Base-by-base conservation (phyloP, 495 filamentous ascomycete species). In the Podospora australis region DNA sequence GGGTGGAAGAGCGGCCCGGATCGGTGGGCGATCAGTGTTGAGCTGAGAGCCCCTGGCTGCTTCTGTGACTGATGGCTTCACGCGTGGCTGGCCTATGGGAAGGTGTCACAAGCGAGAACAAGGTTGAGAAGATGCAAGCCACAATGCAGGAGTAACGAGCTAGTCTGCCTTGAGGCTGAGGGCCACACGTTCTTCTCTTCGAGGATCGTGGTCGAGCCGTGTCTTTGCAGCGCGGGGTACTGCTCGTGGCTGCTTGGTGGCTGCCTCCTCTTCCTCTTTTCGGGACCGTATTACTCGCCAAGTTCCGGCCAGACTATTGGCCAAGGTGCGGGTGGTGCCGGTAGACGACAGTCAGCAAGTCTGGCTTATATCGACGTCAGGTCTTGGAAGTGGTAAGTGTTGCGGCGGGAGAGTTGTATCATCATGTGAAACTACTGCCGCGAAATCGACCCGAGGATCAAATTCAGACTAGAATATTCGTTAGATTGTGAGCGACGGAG, bases 141-240 rank as follows among this genome's bases (percentile, higher is more conserved):
- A 43, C 40, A 43, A 43, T 43, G 40, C 21, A 23, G 23, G 38
- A 9, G 6, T 9, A 11, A 13, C 16, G 11, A 11, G 13, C 13
- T 43, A 14, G 40, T 29, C 13, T 43, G 40, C 21, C 22, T 43
- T 24, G 40, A 43, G 40, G 40, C 40, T 43, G 40, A 43, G 24
- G 38, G 40, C 16, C 8, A 23, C 40, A 21, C 10, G 21, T 13
- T 23, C 40, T 43, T 43, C 40, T 43, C 40, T 43, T 6, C 40
- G 28, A 26, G 23, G 40, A n/a, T n/a, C n/a, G n/a, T n/a, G n/a
- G n/a, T n/a, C n/a, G n/a, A n/a, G n/a, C n/a, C n/a, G n/a, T n/a
- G n/a, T n/a, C n/a, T n/a, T n/a, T n/a, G n/a, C n/a, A n/a, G n/a
- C n/a, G n/a, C n/a, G n/a, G n/a, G n/a, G n/a, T n/a, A n/a, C n/a